These are phyloP conservation scores for Hypoxylon sp. DNA, from an alignment of 2,329 filamentous ascomycete genomes.

Conservation along the genomic window DNA sequence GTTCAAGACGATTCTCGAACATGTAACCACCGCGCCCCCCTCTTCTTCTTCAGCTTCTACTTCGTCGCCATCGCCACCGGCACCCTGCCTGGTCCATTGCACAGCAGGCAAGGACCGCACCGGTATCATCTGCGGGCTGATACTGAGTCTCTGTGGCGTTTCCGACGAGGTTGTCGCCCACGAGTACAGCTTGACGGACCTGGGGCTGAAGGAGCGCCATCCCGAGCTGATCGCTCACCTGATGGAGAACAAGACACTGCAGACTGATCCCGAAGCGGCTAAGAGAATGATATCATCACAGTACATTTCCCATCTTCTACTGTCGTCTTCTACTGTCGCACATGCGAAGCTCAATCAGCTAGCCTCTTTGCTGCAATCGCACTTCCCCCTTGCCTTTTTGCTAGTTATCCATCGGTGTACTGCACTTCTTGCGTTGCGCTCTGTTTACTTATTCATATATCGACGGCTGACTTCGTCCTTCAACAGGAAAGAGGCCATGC, in stretches of 20 bases:
- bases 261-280: constrained; percentile 58
- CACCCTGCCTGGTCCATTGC: constrained; percentile 70
- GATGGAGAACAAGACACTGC: constrained; percentile 62
- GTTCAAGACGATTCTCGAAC: constrained; percentile 66
- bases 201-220: constrained; percentile 59
- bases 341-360: not conserved
- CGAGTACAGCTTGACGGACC: constrained; percentile 72
- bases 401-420: not conserved
- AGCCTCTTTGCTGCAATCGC: constrained; percentile 7
- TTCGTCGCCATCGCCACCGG: constrained; percentile 54
- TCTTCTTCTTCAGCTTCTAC: too few relatives aligned
- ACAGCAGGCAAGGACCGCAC: constrained; percentile 78
- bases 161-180: constrained; percentile 63
- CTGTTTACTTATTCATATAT: constrained; percentile 57
- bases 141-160: constrained; percentile 70
- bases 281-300: constrained; percentile 59
- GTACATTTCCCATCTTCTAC: constrained; percentile 47
- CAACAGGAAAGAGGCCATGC: constrained; percentile 60
- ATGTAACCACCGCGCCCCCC: constrained; percentile 61
- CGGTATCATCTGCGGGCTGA: constrained; percentile 70
- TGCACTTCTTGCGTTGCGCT: not conserved
- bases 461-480: constrained; percentile 45
- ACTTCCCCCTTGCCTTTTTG: constrained; percentile 5
- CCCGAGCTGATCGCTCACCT: constrained; percentile 57
- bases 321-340: constrained; percentile 9